Evolutionary conservation across 1,139 yeast species (phyloP), one percentile per base, ranked within the genome.

Genomic region (Candida glucosophila): DNA sequence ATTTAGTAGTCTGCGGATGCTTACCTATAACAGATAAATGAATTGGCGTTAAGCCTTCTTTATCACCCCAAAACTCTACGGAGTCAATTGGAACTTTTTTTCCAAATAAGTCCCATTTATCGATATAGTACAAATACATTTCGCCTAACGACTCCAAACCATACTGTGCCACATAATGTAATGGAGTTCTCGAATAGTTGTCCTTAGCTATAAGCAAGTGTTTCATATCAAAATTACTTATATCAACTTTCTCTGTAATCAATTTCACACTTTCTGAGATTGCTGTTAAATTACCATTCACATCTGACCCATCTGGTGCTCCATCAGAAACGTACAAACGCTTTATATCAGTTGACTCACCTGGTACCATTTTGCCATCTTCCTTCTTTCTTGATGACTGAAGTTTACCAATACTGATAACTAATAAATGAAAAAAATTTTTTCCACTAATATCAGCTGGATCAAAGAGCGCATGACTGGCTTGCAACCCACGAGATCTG

Each of bases 91-190:
- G 59, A 1, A 62, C 45, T 2, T 49, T 45, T 30, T 67, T 58
- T 20, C 39, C 45, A n/a, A 55, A 40, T 26, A 62, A 41, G 7
- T 40, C 34, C 58, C 63, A 55, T 15, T 43, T 34, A 12, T 34
- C 26, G 20, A 56, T 41, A 41, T 62, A 69, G 19, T 63, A 60
- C 14, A 86, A 52, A 18, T 88, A 60, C 7, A 74, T 59, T 14
- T 56, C 57, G 2, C 85, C 64, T 22, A 78, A 73, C 27, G 69
- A 72, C 33, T 71, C 73, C 30, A 88, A 62, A 0, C 97, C 97
- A 47, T 77, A 85, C 43, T 83, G 93, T 2, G 93, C 78, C 10
- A 95, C 76, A 50, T 88, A 88, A 53, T 90, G 97, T 30, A 90
- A 58, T 1, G 97, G 95, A 1, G 95, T 80, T 36, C 96, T 68